Percentiles rank a stretch among this genome's conserved stretches.
Conservation (phyloP, 805 yeast species). For the Nematodospora valgi region DNA sequence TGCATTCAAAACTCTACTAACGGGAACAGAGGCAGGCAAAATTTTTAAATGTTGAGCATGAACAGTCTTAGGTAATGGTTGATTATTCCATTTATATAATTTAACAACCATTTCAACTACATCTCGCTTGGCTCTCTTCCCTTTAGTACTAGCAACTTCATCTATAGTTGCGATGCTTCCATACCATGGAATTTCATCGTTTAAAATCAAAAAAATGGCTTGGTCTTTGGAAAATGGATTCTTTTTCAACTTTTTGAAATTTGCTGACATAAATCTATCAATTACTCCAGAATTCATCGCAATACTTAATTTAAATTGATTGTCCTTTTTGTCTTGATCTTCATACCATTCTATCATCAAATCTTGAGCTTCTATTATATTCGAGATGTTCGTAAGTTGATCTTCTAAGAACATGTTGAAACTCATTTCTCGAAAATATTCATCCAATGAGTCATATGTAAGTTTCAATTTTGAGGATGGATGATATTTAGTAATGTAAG, state of each 20-base stretch:
- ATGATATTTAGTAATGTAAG: constrained; percentile 25
- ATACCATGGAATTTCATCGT: constrained; percentile 55
- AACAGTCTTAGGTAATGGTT: constrained; percentile 45
- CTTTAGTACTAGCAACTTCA: constrained; percentile 15
- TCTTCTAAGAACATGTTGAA: constrained; percentile 64
- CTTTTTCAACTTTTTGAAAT: constrained; percentile 49
- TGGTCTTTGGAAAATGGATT: constrained; percentile 60
- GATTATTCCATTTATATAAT: constrained; percentile 61
- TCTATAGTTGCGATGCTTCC: constrained; percentile 47
- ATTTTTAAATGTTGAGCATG: constrained; percentile 37
- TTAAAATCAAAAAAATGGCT: constrained; percentile 52
- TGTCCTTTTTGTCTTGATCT: constrained; percentile 40
- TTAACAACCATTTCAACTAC: constrained; percentile 45
- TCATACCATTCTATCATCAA: constrained; percentile 51
- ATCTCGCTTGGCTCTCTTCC: constrained; percentile 20
- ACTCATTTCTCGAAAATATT: constrained; percentile 57
- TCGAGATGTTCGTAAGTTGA: constrained; percentile 29
- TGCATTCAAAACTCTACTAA: constrained; percentile 60
- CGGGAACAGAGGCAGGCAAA: constrained; percentile 62
- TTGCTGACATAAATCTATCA: constrained; percentile 47
- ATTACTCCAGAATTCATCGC: constrained; percentile 47
- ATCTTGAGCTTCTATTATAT: constrained; percentile 33
- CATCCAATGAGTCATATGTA: constrained; percentile 46
- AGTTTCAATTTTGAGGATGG: constrained; percentile 39
- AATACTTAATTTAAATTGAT: constrained; percentile 41